Conservation (phyloP, 495 filamentous ascomycete species). For the Darksidea phi region DNA sequence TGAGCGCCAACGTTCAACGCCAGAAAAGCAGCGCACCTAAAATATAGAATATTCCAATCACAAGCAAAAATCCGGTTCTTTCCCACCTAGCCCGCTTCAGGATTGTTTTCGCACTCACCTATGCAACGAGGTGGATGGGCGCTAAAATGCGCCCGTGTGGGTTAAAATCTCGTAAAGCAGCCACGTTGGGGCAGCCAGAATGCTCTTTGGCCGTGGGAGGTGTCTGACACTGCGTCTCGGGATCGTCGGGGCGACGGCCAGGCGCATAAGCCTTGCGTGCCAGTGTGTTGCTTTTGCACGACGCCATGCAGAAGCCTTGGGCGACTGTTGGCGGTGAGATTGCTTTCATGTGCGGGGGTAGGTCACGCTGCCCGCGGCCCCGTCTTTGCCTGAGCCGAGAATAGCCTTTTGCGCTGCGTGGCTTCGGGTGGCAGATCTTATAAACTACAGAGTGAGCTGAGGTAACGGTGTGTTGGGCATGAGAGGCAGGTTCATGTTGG, state of each 20-base stretch:
- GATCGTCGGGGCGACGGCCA: not conserved
- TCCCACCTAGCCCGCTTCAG: not conserved
- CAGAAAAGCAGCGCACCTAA: not conserved
- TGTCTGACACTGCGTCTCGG: not conserved
- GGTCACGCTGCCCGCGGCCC: not conserved
- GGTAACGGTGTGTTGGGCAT: not conserved
- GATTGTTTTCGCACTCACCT: not conserved
- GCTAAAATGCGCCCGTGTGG: not conserved
- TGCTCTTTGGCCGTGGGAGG: slow-evolving; percentile 24
- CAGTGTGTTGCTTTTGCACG: not conserved
- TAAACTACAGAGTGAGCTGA: not conserved
- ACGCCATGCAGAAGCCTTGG: not conserved
- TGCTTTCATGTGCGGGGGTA: not conserved
- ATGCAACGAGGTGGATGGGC: not conserved
- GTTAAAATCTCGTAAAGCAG: not conserved
- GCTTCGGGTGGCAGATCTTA: not conserved
- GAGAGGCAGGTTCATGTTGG: not conserved
- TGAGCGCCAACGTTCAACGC: not conserved
- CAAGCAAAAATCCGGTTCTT: not conserved
- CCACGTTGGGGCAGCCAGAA: not conserved
- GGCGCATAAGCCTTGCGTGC: not conserved
- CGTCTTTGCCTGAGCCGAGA: slow-evolving; percentile 12
- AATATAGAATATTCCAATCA: not conserved
- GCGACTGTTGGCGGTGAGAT: not conserved
- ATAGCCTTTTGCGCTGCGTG: slow-evolving; percentile 8